A percentile compares a stretch with the other conserved stretches of the same genome.
Conservation (phyloP, 2,329 filamentous ascomycete genomes). For the Cyphellophora attinorum region DNA sequence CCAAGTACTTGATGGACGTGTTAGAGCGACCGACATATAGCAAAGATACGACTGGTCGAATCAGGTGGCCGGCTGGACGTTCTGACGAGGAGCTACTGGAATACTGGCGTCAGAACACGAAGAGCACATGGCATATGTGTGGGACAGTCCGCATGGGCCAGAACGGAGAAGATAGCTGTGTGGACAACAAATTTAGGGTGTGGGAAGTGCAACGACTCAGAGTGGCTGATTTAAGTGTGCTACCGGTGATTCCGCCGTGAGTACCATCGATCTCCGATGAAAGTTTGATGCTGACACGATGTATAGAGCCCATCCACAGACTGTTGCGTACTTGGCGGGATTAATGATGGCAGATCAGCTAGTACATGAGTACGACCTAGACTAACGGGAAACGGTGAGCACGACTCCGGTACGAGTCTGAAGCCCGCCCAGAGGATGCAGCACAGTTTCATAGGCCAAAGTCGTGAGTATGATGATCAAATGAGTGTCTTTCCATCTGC, state of each 20-base stretch:
- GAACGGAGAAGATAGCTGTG: slow-evolving; percentile 33
- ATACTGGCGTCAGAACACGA: slow-evolving; percentile 35
- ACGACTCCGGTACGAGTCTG: no score
- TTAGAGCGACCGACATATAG: slow-evolving; percentile 33
- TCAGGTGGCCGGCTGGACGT: slow-evolving; percentile 36
- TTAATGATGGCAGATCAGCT: slow-evolving; percentile 43
- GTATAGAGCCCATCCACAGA: slow-evolving; percentile 44
- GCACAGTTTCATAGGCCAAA: no score
- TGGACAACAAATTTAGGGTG: slow-evolving; percentile 35
- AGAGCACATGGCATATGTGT: slow-evolving; percentile 46
- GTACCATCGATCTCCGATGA: no score
- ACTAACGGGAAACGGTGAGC: no score
- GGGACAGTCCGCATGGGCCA: slow-evolving; percentile 51
- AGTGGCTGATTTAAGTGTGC: slow-evolving; percentile 35
- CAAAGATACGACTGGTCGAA: slow-evolving; percentile 32
- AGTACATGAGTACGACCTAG: no score
- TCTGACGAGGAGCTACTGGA: slow-evolving; percentile 46
- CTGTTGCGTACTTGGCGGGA: slow-evolving; percentile 46
- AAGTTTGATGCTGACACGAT: no score
- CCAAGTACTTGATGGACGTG: slow-evolving; percentile 35
- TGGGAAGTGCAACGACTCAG: slow-evolving; percentile 29
- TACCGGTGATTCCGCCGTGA: slow-evolving; percentile 20
- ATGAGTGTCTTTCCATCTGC: no score
- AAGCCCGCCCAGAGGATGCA: no score
- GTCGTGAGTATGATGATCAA: no score